These are phyloP conservation scores for Rosa rugosa DNA, from an alignment of 306 rosid genomes.

Conservation along the genomic window DNA sequence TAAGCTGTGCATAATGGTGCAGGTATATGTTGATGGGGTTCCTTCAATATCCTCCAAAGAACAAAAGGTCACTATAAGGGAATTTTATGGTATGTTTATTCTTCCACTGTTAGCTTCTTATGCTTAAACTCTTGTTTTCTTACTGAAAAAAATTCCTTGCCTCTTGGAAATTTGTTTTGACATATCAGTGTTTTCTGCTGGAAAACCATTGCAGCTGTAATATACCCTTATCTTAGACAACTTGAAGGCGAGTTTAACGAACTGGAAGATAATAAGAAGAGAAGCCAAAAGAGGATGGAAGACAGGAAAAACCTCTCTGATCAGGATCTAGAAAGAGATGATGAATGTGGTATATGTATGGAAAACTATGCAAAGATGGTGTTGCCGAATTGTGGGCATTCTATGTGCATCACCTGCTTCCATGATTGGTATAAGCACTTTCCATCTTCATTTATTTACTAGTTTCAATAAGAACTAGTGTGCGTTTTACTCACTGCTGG, in stretches of 20 bases:
- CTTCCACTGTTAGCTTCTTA: constrained; percentile 14
- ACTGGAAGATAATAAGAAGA: constrained; percentile 27
- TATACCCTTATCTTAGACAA: constrained; percentile 69
- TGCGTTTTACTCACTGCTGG: neutral
- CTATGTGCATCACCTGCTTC: constrained; percentile 71
- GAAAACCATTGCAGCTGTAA: constrained; percentile 53
- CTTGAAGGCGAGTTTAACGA: constrained; percentile 54
- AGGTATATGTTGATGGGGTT: constrained; percentile 66
- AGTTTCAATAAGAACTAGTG: neutral
- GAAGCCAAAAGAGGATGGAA: constrained; percentile 41
- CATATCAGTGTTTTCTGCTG: constrained; percentile 8
- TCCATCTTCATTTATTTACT: neutral
- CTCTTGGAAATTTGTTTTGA: neutral
- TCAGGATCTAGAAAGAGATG: constrained; percentile 46
- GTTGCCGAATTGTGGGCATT: constrained; percentile 72
- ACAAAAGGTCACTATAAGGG: constrained; percentile 60
- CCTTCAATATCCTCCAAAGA: constrained; percentile 62
- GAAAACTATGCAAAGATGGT: constrained; percentile 59
- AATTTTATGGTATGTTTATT: constrained; percentile 56
- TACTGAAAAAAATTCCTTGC: neutral
- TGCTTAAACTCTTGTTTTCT: neutral
- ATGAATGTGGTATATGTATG: constrained; percentile 86
- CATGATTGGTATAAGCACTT: constrained; percentile 56
- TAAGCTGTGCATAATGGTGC: constrained; percentile 22
- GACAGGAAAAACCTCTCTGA: constrained; percentile 22